A percentile compares a stretch with the other conserved stretches of the same genome.
These are phyloP conservation scores for Porogramme epimiltina DNA, from an alignment of 1,284 basidiomycete species.

Conservation along the genomic window DNA sequence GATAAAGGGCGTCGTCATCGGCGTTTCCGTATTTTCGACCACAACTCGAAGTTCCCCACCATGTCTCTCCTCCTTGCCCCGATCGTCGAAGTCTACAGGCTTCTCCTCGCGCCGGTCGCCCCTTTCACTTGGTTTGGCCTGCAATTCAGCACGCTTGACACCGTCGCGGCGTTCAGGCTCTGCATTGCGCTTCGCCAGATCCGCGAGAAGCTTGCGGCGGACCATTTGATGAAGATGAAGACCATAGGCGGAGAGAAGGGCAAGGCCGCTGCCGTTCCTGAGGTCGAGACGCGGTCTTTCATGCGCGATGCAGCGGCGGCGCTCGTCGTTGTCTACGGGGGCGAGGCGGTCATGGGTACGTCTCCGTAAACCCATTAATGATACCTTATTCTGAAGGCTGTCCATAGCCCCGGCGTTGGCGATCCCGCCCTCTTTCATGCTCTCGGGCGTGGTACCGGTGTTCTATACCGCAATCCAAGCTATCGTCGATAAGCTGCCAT, in stretches of 20 bases:
- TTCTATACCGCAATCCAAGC: constrained; percentile 58
- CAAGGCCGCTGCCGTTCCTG: constrained; percentile 14
- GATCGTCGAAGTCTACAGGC: constrained; percentile 54
- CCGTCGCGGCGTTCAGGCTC: constrained; percentile 65
- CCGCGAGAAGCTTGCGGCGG: constrained; percentile 48
- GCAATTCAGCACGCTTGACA: constrained; percentile 59
- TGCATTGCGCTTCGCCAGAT: constrained; percentile 69
- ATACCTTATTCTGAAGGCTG: background rate
- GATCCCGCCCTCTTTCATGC: constrained; percentile 68
- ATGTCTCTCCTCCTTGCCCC: constrained; percentile 38
- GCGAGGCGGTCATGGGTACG: constrained; percentile 66
- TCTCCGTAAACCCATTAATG: constrained; percentile 9
- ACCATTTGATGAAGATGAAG: constrained; percentile 39
- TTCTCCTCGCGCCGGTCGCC: constrained; percentile 58
- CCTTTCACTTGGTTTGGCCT: constrained; percentile 71
- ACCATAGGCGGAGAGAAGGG: constrained; percentile 15
- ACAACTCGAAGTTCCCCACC: background rate
- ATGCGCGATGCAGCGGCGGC: constrained; percentile 57
- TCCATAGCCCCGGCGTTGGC: constrained; percentile 62
- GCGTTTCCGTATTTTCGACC: background rate
- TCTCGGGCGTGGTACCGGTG: constrained; percentile 58
- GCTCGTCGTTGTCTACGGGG: constrained; percentile 71
- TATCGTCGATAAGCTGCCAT: constrained; percentile 60
- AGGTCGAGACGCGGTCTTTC: constrained; percentile 55
- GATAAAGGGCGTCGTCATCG: background rate